Conservation (phyloP, 2,329 filamentous ascomycete genomes). For the Aspergillus niger region DNA sequence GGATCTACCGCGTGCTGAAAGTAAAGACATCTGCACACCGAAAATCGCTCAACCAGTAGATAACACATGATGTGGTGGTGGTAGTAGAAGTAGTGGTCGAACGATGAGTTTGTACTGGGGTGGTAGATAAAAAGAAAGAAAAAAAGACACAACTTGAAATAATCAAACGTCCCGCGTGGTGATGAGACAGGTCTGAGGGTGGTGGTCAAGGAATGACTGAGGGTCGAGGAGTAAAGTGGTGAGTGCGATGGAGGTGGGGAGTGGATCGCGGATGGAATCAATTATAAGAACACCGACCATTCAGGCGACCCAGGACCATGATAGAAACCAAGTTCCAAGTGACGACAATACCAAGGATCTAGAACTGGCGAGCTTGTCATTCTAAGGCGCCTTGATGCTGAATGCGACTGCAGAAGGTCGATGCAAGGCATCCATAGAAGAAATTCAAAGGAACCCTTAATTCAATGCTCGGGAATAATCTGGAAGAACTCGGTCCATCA, state of each 20-base stretch:
- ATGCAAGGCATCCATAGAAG: constrained; percentile 13
- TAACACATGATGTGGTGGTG: constrained; percentile 69
- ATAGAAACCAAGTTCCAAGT: not conserved
- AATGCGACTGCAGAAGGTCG: not conserved
- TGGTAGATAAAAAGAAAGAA: not conserved
- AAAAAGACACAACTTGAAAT: not conserved
- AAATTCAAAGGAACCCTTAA: not conserved
- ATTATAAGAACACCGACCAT: constrained; percentile 1
- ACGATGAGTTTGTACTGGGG: not conserved
- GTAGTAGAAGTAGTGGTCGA: constrained; percentile 11
- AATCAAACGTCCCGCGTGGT: constrained; percentile 5
- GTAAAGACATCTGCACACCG: constrained; percentile 84
- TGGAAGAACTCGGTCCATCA: constrained; percentile 1
- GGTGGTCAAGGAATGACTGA: constrained; percentile 4
- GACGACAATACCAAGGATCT: not conserved
- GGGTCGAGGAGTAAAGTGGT: not conserved
- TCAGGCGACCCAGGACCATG: constrained; percentile 6
- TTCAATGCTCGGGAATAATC: not conserved
- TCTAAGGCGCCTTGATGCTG: not conserved
- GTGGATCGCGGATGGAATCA: constrained; percentile 1
- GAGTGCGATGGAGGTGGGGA: not conserved
- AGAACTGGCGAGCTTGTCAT: not conserved
- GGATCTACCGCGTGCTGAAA: constrained; percentile 84
- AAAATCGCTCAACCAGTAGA: constrained; percentile 81
- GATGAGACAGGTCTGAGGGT: not conserved